Evolutionary conservation across 306 rosid species (phyloP).

Genomic region (Cucurbita moschata): DNA sequence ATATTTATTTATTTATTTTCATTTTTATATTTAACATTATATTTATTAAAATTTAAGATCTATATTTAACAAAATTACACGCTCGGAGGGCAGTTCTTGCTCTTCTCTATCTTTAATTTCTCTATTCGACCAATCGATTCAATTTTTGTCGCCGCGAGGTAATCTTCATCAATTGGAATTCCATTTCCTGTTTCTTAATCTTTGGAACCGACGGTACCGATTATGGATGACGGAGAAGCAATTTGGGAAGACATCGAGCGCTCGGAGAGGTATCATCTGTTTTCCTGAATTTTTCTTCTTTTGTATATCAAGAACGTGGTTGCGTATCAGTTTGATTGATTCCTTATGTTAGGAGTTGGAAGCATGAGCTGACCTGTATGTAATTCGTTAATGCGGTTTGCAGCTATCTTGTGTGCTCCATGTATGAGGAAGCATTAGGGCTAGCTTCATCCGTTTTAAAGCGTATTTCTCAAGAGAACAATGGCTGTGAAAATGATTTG

Average conservation of each 20-base stretch:
- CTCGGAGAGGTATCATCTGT: constrained; percentile 45
- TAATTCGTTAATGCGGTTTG: background rate
- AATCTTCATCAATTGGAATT: background rate
- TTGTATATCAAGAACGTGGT: background rate
- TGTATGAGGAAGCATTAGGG: constrained; percentile 51
- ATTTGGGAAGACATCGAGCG: constrained; percentile 57
- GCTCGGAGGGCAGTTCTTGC: background rate
- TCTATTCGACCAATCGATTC: background rate
- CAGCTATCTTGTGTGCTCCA: constrained; percentile 68
- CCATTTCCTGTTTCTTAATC: background rate
- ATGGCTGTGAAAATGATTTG: constrained; percentile 23
- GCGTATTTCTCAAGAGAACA: constrained; percentile 9
- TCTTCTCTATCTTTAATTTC: background rate
- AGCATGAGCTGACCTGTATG: background rate
- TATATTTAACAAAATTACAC: too few species aligned
- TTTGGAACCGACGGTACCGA: background rate
- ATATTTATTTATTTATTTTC: too few species aligned
- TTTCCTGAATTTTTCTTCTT: background rate
- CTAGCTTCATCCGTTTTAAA: constrained; percentile 50
- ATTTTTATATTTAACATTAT: too few species aligned
- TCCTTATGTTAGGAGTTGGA: background rate
- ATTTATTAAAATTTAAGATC: too few species aligned
- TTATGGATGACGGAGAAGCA: background rate
- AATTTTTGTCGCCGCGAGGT: background rate
- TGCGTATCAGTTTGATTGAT: background rate